Evolutionary conservation across 2,329 filamentous ascomycete genomes (phyloP).

Genomic region (Boeremia exigua): DNA sequence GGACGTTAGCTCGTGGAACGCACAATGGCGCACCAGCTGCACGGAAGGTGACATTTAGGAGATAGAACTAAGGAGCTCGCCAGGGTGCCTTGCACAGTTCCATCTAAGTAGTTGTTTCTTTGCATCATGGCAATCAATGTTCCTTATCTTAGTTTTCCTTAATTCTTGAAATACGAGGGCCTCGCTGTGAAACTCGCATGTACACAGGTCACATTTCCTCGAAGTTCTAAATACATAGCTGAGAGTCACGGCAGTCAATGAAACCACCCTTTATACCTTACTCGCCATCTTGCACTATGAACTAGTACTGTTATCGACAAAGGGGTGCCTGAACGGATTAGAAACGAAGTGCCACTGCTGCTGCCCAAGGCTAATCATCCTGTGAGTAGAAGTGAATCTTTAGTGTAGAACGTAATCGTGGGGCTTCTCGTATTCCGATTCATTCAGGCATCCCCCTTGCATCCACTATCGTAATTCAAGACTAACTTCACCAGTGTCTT

Average conservation of each 20-base stretch:
- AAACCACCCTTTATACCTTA: neutral
- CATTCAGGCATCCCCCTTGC: too few species aligned
- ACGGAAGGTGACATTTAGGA: slow-evolving; percentile 10
- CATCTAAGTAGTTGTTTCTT: neutral
- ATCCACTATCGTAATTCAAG: too few species aligned
- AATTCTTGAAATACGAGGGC: neutral
- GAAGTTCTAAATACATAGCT: neutral
- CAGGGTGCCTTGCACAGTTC: slow-evolving; percentile 1
- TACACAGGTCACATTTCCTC: neutral
- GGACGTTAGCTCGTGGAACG: slow-evolving; percentile 7
- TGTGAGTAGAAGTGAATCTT: too few species aligned
- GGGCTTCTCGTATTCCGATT: too few species aligned
- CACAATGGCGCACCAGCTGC: slow-evolving; percentile 4
- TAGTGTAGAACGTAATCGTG: too few species aligned
- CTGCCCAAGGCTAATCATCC: too few species aligned
- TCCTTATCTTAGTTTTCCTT: neutral
- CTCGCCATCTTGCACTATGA: neutral
- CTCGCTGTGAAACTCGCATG: neutral
- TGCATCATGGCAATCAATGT: neutral
- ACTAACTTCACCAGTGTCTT: too few species aligned
- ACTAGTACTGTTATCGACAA: too few species aligned
- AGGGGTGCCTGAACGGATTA: too few species aligned
- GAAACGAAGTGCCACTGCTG: too few species aligned
- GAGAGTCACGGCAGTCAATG: neutral
- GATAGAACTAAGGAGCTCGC: slow-evolving; percentile 1